Conservation (phyloP, 768 basidiomycete species). For the Phaeotremella fagi region DNA sequence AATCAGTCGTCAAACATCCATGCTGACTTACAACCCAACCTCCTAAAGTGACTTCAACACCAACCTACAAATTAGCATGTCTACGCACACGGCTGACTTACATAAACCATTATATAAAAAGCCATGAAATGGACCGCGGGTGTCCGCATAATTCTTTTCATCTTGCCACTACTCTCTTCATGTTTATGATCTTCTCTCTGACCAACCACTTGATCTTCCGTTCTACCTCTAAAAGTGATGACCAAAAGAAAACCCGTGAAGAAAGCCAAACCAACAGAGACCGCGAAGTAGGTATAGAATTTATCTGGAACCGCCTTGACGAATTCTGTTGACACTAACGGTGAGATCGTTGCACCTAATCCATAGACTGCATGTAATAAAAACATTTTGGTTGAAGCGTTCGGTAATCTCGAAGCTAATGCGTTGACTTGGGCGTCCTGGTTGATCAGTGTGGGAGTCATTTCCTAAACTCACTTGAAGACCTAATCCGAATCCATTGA, state of each 20-base stretch:
- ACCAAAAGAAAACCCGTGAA: slow-evolving; percentile 57
- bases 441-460: not conserved
- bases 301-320: slow-evolving; percentile 27
- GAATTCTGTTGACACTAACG: slow-evolving; percentile 78
- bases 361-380: slow-evolving; percentile 43
- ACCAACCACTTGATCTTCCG: slow-evolving; percentile 60
- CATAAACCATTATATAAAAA: slow-evolving; percentile 48
- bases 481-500: slow-evolving; percentile 54
- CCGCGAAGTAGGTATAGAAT: slow-evolving; percentile 62
- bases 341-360: slow-evolving; percentile 58
- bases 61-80: slow-evolving; percentile 27
- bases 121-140: slow-evolving; percentile 43
- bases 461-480: slow-evolving; percentile 50
- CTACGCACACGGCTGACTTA: not conserved
- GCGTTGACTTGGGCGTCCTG: slow-evolving; percentile 56
- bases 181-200: slow-evolving; percentile 5
- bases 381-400: slow-evolving; percentile 50
- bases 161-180: slow-evolving; percentile 23
- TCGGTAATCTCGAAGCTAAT: slow-evolving; percentile 51
- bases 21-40: slow-evolving; percentile 40
- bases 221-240: slow-evolving; percentile 63
- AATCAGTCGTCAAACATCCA: slow-evolving; percentile 11
- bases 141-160: slow-evolving; percentile 38
- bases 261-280: slow-evolving; percentile 63
- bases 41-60: slow-evolving; percentile 48